Evolutionary conservation across 192 early-diverging fungal species (phyloP).

Genomic region (Coemansia sp.): DNA sequence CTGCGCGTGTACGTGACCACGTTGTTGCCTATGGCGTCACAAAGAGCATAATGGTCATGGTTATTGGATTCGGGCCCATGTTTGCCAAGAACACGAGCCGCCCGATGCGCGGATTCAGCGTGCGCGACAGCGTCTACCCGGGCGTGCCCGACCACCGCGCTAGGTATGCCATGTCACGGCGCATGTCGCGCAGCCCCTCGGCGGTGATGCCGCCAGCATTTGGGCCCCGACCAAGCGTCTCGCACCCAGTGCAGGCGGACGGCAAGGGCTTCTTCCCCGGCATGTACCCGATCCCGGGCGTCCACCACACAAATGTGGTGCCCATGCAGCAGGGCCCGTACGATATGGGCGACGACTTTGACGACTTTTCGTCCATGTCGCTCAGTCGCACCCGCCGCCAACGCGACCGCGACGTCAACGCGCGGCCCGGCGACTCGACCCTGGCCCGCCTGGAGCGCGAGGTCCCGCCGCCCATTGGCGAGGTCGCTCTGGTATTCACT

Average conservation of each 20-base stretch:
- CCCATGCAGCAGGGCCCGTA: constrained; percentile 20
- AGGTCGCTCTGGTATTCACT: constrained; percentile 84
- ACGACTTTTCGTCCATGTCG: constrained; percentile 33
- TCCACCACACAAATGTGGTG: background rate
- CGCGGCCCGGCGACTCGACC: constrained; percentile 48
- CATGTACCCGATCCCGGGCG: constrained; percentile 14
- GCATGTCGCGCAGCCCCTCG: constrained; percentile 43
- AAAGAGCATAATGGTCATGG: constrained; percentile 80
- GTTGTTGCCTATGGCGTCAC: constrained; percentile 76
- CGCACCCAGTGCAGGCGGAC: constrained; percentile 12
- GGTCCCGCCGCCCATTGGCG: constrained; percentile 74
- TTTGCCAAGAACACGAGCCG: constrained; percentile 53
- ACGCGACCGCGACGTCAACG: constrained; percentile 42
- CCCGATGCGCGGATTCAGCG: constrained; percentile 47
- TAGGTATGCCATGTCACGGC: constrained; percentile 38
- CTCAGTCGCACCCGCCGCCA: constrained; percentile 34
- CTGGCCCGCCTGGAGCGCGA: constrained; percentile 64
- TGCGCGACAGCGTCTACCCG: constrained; percentile 48
- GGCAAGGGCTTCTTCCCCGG: constrained; percentile 8
- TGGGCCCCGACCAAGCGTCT: constrained; percentile 19
- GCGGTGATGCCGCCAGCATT: constrained; percentile 29
- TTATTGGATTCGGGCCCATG: constrained; percentile 77
- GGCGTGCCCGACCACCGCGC: constrained; percentile 41
- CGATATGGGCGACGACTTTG: constrained; percentile 36
- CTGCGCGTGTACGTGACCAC: constrained; percentile 78